phyloP scores from a whole-genome alignment of 2,329 filamentous ascomycete genomes.

The Penicillium sp. region DNA sequence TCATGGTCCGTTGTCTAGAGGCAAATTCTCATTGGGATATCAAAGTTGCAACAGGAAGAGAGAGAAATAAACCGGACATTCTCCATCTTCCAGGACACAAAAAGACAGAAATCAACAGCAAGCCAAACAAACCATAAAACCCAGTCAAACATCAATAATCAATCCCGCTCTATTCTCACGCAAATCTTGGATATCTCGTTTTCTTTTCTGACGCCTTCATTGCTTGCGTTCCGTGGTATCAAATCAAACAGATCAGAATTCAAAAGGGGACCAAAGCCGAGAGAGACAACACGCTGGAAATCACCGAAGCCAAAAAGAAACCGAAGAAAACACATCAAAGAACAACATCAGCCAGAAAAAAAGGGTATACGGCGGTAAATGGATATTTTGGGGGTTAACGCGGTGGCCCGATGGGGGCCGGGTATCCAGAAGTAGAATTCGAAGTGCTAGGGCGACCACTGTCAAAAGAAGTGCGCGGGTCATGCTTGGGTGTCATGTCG shows the following conservation, averaged over 20 bases:
- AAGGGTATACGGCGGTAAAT: slow-evolving; percentile 45
- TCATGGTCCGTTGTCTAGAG: slow-evolving; percentile 1
- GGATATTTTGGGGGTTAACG: slow-evolving; percentile 59
- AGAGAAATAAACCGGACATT: too few species aligned
- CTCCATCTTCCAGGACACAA: too few species aligned
- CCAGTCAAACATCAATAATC: slow-evolving; percentile 17
- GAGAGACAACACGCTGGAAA: slow-evolving; percentile 8
- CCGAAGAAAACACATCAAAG: slow-evolving; percentile 34
- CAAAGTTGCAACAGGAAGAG: background rate
- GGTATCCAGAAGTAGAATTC: slow-evolving; percentile 97
- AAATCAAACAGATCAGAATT: slow-evolving; percentile 18
- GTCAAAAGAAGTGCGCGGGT: slow-evolving; percentile 77
- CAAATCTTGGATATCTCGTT: slow-evolving; percentile 28
- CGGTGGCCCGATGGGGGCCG: slow-evolving; percentile 83
- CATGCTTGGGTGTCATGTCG: slow-evolving; percentile 77
- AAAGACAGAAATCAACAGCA: too few species aligned
- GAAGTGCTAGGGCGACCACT: slow-evolving; percentile 89
- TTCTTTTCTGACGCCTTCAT: slow-evolving; percentile 28
- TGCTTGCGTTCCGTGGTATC: slow-evolving; percentile 30
- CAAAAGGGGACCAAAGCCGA: slow-evolving; percentile 8
- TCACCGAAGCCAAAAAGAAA: slow-evolving; percentile 15
- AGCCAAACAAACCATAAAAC: slow-evolving; percentile 22
- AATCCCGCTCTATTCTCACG: slow-evolving; percentile 18
- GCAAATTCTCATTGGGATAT: background rate
- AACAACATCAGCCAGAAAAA: slow-evolving; percentile 38